Evolutionary conservation across 2,329 filamentous ascomycete species (phyloP).

Genomic region (Tolypocladium album): DNA sequence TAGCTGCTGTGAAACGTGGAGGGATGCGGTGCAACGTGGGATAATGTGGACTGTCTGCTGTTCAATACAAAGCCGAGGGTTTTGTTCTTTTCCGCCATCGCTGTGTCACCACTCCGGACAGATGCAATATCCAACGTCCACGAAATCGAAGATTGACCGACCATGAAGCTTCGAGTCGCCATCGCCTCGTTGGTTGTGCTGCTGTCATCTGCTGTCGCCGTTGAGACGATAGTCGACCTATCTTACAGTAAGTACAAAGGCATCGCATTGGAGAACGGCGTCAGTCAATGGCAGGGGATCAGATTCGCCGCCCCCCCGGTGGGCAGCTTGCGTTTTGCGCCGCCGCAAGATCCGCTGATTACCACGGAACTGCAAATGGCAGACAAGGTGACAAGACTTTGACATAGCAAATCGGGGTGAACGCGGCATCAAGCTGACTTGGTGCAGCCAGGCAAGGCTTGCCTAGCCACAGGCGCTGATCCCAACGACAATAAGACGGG

Average conservation of each 20-base stretch:
- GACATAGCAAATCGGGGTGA: not conserved
- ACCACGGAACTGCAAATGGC: conserved; percentile 39
- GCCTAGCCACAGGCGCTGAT: conserved; percentile 18
- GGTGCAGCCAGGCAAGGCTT: conserved; percentile 5
- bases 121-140: not conserved
- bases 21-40: not conserved
- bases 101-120: not conserved
- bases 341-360: conserved; percentile 50
- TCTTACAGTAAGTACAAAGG: conserved; percentile 59
- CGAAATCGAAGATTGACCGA: not conserved
- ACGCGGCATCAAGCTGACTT: not conserved
- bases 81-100: not conserved
- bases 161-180: not conserved
- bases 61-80: not conserved
- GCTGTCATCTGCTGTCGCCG: conserved; percentile 6
- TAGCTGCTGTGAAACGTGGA: not conserved
- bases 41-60: too few relatives aligned
- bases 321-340: conserved; percentile 53
- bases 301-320: conserved; percentile 62
- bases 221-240: conserved; percentile 40
- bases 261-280: conserved; percentile 37
- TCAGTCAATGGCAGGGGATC: conserved; percentile 65
- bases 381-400: conserved; percentile 34
- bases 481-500: conserved; percentile 19
- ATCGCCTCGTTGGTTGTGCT: not conserved